phyloP scores from a whole-genome alignment of 2,329 filamentous ascomycete species.

The Penicillium janthinellum region DNA sequence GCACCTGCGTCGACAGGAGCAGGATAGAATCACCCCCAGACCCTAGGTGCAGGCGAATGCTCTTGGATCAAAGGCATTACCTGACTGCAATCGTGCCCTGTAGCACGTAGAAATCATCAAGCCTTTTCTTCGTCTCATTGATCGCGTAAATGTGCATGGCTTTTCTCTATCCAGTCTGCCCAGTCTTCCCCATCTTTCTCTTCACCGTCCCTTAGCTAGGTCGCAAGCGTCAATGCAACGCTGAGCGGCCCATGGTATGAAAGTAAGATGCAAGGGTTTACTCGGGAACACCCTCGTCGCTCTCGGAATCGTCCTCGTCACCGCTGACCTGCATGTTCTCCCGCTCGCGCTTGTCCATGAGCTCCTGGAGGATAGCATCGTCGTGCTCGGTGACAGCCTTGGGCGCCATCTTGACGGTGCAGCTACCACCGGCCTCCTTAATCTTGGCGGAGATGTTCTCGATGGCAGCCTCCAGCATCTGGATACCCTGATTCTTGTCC shows the following conservation, averaged over 20 bases:
- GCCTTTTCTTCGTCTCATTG: slow-evolving; percentile 22
- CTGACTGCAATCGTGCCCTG: slow-evolving; percentile 25
- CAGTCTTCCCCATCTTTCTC: slow-evolving; percentile 14
- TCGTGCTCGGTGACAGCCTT: slow-evolving; percentile 99
- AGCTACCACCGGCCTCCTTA: slow-evolving; percentile 72
- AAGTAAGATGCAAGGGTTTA: slow-evolving; percentile 26
- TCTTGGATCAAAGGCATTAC: slow-evolving; percentile 22
- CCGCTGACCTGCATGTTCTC: slow-evolving; percentile 98
- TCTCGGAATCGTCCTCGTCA: slow-evolving; percentile 94
- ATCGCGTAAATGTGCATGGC: slow-evolving; percentile 25
- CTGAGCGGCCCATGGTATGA: slow-evolving; percentile 16
- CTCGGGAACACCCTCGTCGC: slow-evolving; percentile 78
- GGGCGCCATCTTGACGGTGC: slow-evolving; percentile 95
- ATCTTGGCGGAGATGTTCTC: slow-evolving; percentile 83
- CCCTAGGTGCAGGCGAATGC: slow-evolving; percentile 24
- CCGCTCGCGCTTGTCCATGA: slow-evolving; percentile 98
- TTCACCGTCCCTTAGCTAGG: slow-evolving; percentile 15
- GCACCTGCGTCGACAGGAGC: slow-evolving; percentile 13
- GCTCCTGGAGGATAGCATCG: slow-evolving; percentile 90
- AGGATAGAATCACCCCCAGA: slow-evolving; percentile 20
- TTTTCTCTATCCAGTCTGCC: slow-evolving; percentile 29
- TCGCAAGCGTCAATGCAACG: slow-evolving; percentile 21
- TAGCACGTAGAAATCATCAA: slow-evolving; percentile 24
- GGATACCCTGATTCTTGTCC: slow-evolving; percentile 86
- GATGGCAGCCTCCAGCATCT: slow-evolving; percentile 84